These are phyloP conservation scores for Myochromella boudieri DNA, from an alignment of 768 basidiomycete genomes.

Conservation along the genomic window DNA sequence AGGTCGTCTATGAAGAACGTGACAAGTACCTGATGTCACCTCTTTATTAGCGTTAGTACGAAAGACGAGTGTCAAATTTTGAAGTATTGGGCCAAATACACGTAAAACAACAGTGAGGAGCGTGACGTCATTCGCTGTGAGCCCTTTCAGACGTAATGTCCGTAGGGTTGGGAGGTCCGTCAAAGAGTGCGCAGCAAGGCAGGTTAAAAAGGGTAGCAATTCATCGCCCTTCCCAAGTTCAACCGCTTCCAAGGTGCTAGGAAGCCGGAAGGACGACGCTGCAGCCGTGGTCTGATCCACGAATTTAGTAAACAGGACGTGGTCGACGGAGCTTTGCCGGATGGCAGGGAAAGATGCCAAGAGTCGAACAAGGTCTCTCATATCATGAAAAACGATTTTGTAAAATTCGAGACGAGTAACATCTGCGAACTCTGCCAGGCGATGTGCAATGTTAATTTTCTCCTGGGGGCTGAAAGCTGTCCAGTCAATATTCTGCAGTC, in stretches of 20 bases:
- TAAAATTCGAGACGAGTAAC: no score
- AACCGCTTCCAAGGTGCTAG: constrained; percentile 18
- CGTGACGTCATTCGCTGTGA: neutral
- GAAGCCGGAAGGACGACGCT: constrained; percentile 10
- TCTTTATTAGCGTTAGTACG: no score
- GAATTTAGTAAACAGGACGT: constrained; percentile 27
- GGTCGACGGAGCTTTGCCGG: constrained; percentile 20
- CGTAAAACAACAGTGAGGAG: neutral
- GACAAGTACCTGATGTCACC: constrained; percentile 1
- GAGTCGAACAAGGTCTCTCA: constrained; percentile 27
- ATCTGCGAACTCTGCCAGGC: no score
- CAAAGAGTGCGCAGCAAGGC: constrained; percentile 4
- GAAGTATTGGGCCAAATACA: neutral
- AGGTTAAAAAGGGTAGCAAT: constrained; percentile 23
- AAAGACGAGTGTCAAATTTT: no score
- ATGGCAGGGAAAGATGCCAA: constrained; percentile 21
- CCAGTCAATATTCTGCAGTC: neutral
- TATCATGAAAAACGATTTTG: constrained; percentile 29
- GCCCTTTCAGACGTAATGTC: neutral
- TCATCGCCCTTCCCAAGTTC: constrained; percentile 26
- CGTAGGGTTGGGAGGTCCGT: neutral
- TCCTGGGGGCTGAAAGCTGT: constrained; percentile 1
- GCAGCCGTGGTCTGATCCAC: constrained; percentile 22
- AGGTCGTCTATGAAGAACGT: neutral
- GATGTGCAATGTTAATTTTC: neutral